Evolutionary conservation across 139 green algal species (phyloP), one percentile per base, ranked within the genome.

Genomic region (Chlamydomonas sphaeroides): DNA sequence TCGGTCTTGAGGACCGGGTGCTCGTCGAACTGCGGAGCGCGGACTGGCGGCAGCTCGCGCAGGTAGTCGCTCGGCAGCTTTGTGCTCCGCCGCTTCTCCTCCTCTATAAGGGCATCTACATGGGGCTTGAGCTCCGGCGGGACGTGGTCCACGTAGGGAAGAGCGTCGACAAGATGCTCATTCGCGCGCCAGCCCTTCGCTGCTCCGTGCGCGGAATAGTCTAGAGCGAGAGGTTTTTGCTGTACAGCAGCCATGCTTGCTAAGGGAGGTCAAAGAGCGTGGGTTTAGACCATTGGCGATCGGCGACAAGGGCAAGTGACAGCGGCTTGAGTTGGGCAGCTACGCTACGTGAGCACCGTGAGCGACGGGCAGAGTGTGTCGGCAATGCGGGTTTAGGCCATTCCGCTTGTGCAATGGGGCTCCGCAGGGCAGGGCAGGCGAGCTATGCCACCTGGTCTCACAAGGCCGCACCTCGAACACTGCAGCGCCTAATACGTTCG

Each of bases 121-220:
- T 78, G 42, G 26, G 63, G 39, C 71, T 86, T 92, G 30, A 88
- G 88, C 10, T 91, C 87, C 0, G 82, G 51, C 10, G 84, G 85
- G 11, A 96, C 75, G 20, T 68, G 57, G 79, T 97, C 94, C 0
- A 96, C 86, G 53, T 97, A 97, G 2, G 94, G 89, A 21, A 97
- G 88, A 3, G 93, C 89, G 79, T 97, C 93, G 28, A 97, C 86
- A 2, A 97, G 77, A 10, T 95, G 75, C 61, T 94, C 83, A n/a
- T 87, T 85, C 0, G 79, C 83, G 32, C 92, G 69, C 91, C 90
- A 94, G 5, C 89, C 88, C 26, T 73, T 86, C 21, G 85, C 84
- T 33, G 88, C 71, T 18, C 65, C 84, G 32, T 91, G 69, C 26
- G 88, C 86, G 20, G 81, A 39, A 23, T 78, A 79, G 7, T 86